Percentiles rank a stretch among this genome's conserved stretches.
Evolutionary conservation across 345 rosid genomes (phyloP).

Genomic region (Ricinus communis): DNA sequence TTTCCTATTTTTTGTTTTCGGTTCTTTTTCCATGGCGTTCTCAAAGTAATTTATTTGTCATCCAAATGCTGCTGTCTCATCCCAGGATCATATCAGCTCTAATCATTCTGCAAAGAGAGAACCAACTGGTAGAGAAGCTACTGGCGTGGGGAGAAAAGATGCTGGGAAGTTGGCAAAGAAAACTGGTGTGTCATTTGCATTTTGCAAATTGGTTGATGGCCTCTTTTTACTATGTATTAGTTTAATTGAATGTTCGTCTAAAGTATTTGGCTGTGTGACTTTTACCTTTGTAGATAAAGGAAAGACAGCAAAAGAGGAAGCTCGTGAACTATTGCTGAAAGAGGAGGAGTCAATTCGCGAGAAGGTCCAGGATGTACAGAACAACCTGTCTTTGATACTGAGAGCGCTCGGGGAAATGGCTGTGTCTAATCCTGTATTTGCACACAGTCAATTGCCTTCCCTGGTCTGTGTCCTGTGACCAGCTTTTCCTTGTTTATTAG

Average conservation of each 20-base stretch:
- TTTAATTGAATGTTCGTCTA: neutral
- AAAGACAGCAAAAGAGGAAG: slow-evolving; percentile 93
- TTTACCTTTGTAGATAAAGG: slow-evolving; percentile 62
- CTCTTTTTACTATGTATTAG: neutral
- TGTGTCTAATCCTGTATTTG: slow-evolving; percentile 81
- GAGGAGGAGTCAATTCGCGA: slow-evolving; percentile 83
- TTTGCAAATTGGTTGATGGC: slow-evolving; percentile 12
- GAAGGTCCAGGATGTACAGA: slow-evolving; percentile 60
- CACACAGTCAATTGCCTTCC: slow-evolving; percentile 87
- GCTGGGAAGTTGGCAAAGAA: slow-evolving; percentile 61
- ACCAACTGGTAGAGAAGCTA: slow-evolving; percentile 50
- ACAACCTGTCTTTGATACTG: slow-evolving; percentile 68
- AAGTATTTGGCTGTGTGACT: slow-evolving; percentile 9
- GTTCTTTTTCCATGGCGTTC: neutral
- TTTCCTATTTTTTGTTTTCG: neutral
- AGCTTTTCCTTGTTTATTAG: neutral
- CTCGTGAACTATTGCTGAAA: slow-evolving; percentile 81
- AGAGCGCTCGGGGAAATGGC: slow-evolving; percentile 88
- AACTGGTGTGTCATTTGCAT: slow-evolving; percentile 48
- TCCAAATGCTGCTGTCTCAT: slow-evolving; percentile 8
- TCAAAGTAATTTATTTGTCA: neutral
- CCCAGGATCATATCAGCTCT: slow-evolving; percentile 45
- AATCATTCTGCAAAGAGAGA: slow-evolving; percentile 68
- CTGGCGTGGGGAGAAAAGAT: slow-evolving; percentile 62
- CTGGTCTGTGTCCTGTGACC: slow-evolving; percentile 55